Evolutionary conservation across 139 green algal species (phyloP).

Genomic region (Spirogloea muscicola): DNA sequence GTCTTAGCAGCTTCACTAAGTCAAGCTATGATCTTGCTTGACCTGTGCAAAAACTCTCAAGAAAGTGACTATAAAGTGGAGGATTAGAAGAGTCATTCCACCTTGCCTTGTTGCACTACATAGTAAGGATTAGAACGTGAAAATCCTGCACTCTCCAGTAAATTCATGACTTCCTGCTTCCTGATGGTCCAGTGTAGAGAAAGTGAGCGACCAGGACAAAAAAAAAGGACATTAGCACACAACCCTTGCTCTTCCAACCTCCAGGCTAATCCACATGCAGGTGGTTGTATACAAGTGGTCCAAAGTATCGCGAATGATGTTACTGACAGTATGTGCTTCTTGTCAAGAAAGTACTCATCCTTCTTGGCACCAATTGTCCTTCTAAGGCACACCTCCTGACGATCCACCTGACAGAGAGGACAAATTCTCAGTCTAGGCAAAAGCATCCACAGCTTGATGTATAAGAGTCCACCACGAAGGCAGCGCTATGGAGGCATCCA

Average conservation of each 20-base stretch:
- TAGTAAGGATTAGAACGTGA: conserved; percentile 96
- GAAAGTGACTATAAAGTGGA: no score
- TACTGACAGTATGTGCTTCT: conserved; percentile 78
- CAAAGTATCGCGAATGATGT: background rate
- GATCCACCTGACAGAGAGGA: conserved; percentile 65
- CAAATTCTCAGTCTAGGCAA: no score
- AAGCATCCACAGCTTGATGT: no score
- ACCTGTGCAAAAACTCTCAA: no score
- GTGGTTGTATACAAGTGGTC: background rate
- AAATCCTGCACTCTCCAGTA: conserved; percentile 96
- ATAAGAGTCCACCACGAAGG: no score
- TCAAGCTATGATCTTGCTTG: no score
- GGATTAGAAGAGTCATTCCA: no score
- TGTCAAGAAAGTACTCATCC: conserved; percentile 95
- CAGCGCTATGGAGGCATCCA: no score
- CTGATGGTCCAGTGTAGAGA: conserved; percentile 5
- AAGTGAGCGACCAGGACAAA: background rate
- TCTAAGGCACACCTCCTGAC: conserved; percentile 81
- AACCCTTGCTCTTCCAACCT: background rate
- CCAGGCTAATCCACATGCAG: background rate
- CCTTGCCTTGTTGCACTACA: conserved; percentile 96
- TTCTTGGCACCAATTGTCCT: conserved; percentile 87
- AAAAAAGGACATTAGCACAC: background rate
- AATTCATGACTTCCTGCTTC: conserved; percentile 88
- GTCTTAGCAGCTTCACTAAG: no score